Conservation (phyloP, 495 filamentous ascomycete genomes). For the Lasiosphaeris hirsuta region DNA sequence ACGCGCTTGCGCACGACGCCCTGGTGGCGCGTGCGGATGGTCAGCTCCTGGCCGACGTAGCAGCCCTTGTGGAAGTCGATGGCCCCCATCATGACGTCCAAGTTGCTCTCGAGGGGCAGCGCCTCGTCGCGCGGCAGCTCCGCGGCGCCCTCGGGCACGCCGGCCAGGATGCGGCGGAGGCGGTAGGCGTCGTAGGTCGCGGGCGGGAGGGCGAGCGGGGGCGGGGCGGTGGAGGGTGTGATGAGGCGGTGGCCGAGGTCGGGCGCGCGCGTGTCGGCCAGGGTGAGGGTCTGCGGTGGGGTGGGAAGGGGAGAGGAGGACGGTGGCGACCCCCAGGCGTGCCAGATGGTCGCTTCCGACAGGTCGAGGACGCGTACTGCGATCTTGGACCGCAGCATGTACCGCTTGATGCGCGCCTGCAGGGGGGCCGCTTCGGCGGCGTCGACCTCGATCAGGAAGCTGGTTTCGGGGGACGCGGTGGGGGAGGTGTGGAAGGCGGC, state of each 20-base stretch:
- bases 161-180: constrained; percentile 69
- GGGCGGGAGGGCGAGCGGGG: constrained; percentile 29
- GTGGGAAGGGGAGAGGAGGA: background rate
- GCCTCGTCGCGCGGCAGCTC: constrained; percentile 69
- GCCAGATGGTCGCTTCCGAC: constrained; percentile 63
- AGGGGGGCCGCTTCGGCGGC: constrained; percentile 57
- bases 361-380: constrained; percentile 59
- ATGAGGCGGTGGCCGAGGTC: constrained; percentile 63
- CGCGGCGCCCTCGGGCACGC: constrained; percentile 76
- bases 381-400: constrained; percentile 80
- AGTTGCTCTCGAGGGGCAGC: constrained; percentile 77
- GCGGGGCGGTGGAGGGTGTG: constrained; percentile 26
- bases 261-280: constrained; percentile 63
- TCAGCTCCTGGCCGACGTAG: constrained; percentile 95
- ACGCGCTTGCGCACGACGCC: constrained; percentile 90
- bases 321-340: constrained; percentile 61
- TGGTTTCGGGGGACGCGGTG: constrained; percentile 42
- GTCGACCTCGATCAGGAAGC: constrained; percentile 81
- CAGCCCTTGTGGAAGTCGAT: constrained; percentile 95
- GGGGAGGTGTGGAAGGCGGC: constrained; percentile 18
- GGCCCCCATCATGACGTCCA: constrained; percentile 69
- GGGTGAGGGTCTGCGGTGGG: constrained; percentile 28
- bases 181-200: constrained; percentile 50
- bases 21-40: constrained; percentile 88
- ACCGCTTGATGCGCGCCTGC: constrained; percentile 68